A percentile compares a stretch with the other conserved stretches of the same genome.
Conservation (phyloP, 495 filamentous ascomycete genomes). For the Annulohypoxylon bovei region DNA sequence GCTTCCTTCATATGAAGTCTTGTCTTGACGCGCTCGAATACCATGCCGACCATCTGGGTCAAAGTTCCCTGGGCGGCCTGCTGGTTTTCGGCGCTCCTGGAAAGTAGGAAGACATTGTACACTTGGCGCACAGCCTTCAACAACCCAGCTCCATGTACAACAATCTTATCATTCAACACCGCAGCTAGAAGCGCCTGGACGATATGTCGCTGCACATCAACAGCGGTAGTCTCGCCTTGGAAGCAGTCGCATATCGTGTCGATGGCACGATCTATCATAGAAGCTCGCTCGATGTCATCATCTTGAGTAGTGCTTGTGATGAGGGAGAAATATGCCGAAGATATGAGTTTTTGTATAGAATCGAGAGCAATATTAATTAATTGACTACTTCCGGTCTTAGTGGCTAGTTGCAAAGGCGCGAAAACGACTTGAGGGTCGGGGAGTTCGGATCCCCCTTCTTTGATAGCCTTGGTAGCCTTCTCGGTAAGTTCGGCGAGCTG, state of each 20-base stretch:
- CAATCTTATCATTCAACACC: slow-evolving; percentile 96
- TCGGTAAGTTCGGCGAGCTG: slow-evolving; percentile 81
- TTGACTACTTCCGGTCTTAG: slow-evolving; percentile 81
- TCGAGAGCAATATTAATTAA: slow-evolving; percentile 91
- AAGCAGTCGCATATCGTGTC: slow-evolving; percentile 99
- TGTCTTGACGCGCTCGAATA: slow-evolving; percentile 94
- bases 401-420: slow-evolving; percentile 86
- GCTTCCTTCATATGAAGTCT: slow-evolving; percentile 88
- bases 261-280: slow-evolving; percentile 94
- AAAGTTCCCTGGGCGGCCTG: slow-evolving; percentile 95
- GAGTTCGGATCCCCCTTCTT: slow-evolving; percentile 71
- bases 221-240: slow-evolving; percentile 89
- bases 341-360: slow-evolving; percentile 98
- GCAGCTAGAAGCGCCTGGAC: slow-evolving; percentile 96
- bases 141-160: slow-evolving; percentile 96
- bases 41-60: slow-evolving; percentile 98
- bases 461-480: slow-evolving; percentile 83
- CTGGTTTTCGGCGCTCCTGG: slow-evolving; percentile 89
- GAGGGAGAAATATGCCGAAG: slow-evolving; percentile 94
- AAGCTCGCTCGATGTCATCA: slow-evolving; percentile 61
- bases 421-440: slow-evolving; percentile 92
- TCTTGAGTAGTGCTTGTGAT: slow-evolving; percentile 52
- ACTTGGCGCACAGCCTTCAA: slow-evolving; percentile 98
- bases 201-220: slow-evolving; percentile 95
- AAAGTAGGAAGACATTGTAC: slow-evolving; percentile 98